A percentile compares a stretch with the other conserved stretches of the same genome.
Evolutionary conservation across 2,329 filamentous ascomycete genomes (phyloP).

Genomic region (Pseudocercospora crystallina): DNA sequence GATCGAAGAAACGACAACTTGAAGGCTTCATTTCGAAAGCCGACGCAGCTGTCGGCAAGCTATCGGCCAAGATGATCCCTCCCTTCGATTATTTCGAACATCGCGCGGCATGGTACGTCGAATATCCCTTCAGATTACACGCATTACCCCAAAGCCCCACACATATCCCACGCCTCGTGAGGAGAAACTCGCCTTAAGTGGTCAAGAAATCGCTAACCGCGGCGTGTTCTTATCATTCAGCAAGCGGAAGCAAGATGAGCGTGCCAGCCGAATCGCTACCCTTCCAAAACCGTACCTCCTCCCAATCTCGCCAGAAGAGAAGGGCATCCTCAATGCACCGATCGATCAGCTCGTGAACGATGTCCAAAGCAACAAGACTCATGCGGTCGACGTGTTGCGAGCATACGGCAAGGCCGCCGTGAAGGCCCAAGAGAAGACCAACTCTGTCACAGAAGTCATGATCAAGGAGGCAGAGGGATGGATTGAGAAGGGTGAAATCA

Average conservation of each 20-base stretch:
- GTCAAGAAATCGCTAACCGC: background rate
- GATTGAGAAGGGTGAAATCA: constrained; percentile 58
- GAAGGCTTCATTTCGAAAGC: background rate
- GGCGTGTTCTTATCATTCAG: constrained; percentile 45
- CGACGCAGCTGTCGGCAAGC: constrained; percentile 6
- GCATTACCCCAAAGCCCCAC: constrained; percentile 5
- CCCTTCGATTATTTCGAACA: constrained; percentile 70
- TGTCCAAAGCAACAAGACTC: constrained; percentile 67
- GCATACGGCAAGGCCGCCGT: constrained; percentile 85
- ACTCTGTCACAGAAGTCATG: constrained; percentile 86
- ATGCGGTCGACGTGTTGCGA: constrained; percentile 71
- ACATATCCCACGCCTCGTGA: constrained; percentile 18
- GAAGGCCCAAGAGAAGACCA: constrained; percentile 80
- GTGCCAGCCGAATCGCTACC: constrained; percentile 65
- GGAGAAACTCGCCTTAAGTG: no score
- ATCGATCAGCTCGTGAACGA: constrained; percentile 76
- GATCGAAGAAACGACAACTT: background rate
- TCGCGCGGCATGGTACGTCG: constrained; percentile 65
- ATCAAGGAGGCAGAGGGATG: constrained; percentile 75
- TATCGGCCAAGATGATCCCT: constrained; percentile 29
- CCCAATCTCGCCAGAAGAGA: constrained; percentile 64
- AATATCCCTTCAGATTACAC: constrained; percentile 6
- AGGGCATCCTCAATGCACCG: constrained; percentile 66
- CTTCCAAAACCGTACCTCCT: constrained; percentile 66
- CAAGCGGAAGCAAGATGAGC: constrained; percentile 75